Evolutionary conservation across 345 rosid genomes (phyloP).

Genomic region (Eucalyptus polyanthemos): DNA sequence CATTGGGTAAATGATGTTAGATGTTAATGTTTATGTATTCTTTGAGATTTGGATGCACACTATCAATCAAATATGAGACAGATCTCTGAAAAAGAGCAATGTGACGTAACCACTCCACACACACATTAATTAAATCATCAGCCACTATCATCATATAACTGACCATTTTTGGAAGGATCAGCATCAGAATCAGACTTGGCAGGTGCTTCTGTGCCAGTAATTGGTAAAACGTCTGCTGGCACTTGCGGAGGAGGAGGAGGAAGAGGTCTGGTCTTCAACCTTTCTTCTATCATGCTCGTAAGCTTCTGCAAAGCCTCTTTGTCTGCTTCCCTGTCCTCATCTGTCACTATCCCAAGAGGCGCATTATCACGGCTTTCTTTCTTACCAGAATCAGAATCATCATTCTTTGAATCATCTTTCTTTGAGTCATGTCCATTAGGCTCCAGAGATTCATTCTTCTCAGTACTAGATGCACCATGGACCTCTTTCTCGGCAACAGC

Average conservation of each 20-base stretch:
- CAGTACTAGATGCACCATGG: slow-evolving; percentile 14
- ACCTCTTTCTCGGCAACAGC: slow-evolving; percentile 32
- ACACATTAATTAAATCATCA: not conserved
- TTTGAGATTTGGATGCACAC: not conserved
- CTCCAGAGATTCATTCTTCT: slow-evolving; percentile 23
- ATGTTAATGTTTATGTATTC: not conserved
- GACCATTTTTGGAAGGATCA: slow-evolving; percentile 39
- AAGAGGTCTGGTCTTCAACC: slow-evolving; percentile 69
- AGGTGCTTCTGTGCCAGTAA: slow-evolving; percentile 29
- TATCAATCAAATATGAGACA: not conserved
- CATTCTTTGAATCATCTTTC: slow-evolving; percentile 36
- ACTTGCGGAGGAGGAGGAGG: slow-evolving; percentile 81
- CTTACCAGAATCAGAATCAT: slow-evolving; percentile 33
- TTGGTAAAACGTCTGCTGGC: slow-evolving; percentile 38
- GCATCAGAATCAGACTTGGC: slow-evolving; percentile 48
- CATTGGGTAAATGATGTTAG: not conserved
- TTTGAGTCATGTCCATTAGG: slow-evolving; percentile 22
- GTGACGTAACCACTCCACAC: not conserved
- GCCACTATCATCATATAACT: not conserved
- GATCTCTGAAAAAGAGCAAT: not conserved
- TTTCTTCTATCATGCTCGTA: slow-evolving; percentile 62
- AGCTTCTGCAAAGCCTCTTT: slow-evolving; percentile 61
- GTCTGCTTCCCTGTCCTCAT: slow-evolving; percentile 80
- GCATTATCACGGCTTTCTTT: slow-evolving; percentile 48
- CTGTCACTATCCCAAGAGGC: slow-evolving; percentile 65